These are phyloP conservation scores for Vavraia culicis DNA, from an alignment of 371 early-diverging fungal species.

Conservation along the genomic window DNA sequence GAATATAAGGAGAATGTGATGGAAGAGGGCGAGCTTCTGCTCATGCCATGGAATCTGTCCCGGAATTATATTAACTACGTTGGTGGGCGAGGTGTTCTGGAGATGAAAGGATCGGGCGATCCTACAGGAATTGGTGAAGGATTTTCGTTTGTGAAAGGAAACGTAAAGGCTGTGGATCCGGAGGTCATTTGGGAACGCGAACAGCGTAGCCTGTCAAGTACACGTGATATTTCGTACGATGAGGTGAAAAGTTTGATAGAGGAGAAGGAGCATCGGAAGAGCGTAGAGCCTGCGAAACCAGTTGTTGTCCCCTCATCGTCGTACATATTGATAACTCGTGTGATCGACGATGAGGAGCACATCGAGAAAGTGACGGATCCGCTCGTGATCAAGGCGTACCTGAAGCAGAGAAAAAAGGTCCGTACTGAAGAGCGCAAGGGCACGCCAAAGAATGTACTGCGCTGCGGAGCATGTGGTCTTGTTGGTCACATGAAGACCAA, in stretches of 20 bases:
- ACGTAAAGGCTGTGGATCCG: slow-evolving; percentile 65
- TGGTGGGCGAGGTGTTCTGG: slow-evolving; percentile 45
- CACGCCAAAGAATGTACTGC: too few species aligned
- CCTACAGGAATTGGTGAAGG: slow-evolving; percentile 89
- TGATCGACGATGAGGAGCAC: slow-evolving; percentile 10
- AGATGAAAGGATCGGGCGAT: slow-evolving; percentile 40
- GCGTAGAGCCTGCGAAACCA: slow-evolving; percentile 42
- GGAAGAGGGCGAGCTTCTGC: slow-evolving; percentile 62
- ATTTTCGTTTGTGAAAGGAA: slow-evolving; percentile 80
- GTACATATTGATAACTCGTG: slow-evolving; percentile 35
- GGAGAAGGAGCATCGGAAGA: slow-evolving; percentile 10
- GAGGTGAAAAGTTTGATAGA: slow-evolving; percentile 31
- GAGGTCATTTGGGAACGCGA: slow-evolving; percentile 18
- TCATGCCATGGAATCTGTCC: slow-evolving; percentile 84
- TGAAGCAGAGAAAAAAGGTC: slow-evolving; percentile 38
- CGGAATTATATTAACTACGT: slow-evolving; percentile 62
- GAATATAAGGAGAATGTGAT: slow-evolving; percentile 46
- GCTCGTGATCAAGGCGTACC: slow-evolving; percentile 39
- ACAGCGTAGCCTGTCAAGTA: slow-evolving; percentile 16
- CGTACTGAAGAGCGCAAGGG: slow-evolving; percentile 38
- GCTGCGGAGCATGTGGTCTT: slow-evolving; percentile 44
- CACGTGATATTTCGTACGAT: slow-evolving; percentile 14
- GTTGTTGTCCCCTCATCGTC: slow-evolving; percentile 44
- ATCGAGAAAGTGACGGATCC: slow-evolving; percentile 35
- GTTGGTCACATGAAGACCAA: slow-evolving; percentile 45